phyloP scores from a whole-genome alignment of 2,329 filamentous ascomycete species.

The Aspergillus tubingensis region DNA sequence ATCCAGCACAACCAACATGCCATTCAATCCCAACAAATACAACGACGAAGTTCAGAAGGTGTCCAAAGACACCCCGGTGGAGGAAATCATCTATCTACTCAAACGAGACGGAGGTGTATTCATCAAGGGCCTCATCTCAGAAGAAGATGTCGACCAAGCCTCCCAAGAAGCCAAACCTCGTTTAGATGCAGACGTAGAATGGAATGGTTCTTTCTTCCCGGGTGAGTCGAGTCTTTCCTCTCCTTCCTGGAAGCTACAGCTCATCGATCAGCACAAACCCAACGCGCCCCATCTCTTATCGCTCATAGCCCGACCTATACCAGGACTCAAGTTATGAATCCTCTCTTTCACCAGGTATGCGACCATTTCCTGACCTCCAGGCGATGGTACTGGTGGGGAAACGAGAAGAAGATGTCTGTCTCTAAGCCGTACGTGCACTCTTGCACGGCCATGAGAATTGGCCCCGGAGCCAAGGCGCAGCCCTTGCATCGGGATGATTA shows the following conservation, averaged over 20 bases:
- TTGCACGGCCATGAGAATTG: conserved; percentile 22
- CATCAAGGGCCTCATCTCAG: conserved; percentile 2
- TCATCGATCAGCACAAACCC: conserved; percentile 10
- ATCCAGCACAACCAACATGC: not conserved
- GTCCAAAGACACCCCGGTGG: not conserved
- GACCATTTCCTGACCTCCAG: conserved; percentile 30
- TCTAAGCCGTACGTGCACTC: conserved; percentile 27
- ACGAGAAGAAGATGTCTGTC: conserved; percentile 27
- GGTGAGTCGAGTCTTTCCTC: not conserved
- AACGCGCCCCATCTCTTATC: conserved; percentile 11
- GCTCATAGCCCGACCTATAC: conserved; percentile 9
- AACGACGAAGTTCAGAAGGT: conserved; percentile 7
- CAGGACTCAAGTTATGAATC: conserved; percentile 25
- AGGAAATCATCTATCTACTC: conserved; percentile 6
- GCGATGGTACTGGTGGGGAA: conserved; percentile 32
- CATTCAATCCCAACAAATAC: not conserved
- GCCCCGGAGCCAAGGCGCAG: conserved; percentile 26
- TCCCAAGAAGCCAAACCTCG: not conserved
- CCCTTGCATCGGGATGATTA: conserved; percentile 25
- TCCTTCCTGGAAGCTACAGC: not conserved
- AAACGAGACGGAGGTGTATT: conserved; percentile 12
- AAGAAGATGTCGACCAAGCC: conserved; percentile 3
- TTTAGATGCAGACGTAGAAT: not conserved
- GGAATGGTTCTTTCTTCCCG: conserved; percentile 3
- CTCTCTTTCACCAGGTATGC: conserved; percentile 28